Evolutionary conservation across 257 asterid species (phyloP).

Genomic region (Gentiana macrophylla): DNA sequence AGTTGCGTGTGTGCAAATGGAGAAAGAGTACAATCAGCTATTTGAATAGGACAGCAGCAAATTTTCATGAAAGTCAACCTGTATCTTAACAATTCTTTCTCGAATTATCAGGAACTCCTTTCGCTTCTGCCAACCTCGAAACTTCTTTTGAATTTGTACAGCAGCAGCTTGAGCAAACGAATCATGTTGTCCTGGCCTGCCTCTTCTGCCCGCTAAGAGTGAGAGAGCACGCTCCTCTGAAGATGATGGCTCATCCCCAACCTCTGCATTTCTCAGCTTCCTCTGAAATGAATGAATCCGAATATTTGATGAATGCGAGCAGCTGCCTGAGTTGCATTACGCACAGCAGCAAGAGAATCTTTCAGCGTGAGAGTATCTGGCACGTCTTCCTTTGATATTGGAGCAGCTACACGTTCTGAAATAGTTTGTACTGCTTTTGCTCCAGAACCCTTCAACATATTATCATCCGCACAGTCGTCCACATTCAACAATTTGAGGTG

Average conservation of each 20-base stretch:
- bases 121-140: conserved; percentile 88
- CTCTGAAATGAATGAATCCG: conserved; percentile 85
- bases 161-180: conserved; percentile 73
- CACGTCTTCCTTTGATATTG: conserved; percentile 51
- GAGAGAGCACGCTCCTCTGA: conserved; percentile 51
- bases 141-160: conserved; percentile 72
- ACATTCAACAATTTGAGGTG: conserved; percentile 60
- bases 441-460: conserved; percentile 27
- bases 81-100: conserved; percentile 82
- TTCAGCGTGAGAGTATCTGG: conserved; percentile 63
- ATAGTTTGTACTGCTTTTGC: conserved; percentile 43
- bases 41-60: too few species aligned
- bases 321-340: conserved; percentile 94
- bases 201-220: conserved; percentile 41
- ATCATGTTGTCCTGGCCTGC: conserved; percentile 46
- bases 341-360: conserved; percentile 89
- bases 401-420: conserved; percentile 68
- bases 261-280: conserved; percentile 46
- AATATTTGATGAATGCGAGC: conserved; percentile 83
- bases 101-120: conserved; percentile 64
- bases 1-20: not conserved
- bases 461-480: conserved; percentile 38
- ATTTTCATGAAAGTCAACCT: conserved; percentile 39
- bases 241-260: conserved; percentile 26
- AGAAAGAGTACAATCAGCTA: not conserved